Base-by-base conservation (phyloP, 2,329 filamentous ascomycete species). In the Polychaeton citri region DNA sequence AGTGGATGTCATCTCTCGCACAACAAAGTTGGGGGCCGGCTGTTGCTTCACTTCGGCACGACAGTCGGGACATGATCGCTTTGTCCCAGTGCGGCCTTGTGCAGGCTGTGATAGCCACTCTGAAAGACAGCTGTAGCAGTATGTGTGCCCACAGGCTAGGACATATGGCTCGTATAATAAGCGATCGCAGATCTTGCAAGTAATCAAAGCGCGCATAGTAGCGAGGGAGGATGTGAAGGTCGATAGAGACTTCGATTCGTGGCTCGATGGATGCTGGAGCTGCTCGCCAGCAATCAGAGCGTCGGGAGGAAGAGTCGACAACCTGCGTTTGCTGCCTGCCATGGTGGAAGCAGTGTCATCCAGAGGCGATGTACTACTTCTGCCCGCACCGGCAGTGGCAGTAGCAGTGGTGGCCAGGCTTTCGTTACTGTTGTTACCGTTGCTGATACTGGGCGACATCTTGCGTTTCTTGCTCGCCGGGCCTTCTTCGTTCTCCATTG, bases 101-200 rank as follows among this genome's bases (percentile, higher is more conserved):
- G 74, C 68, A 68, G 72, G 41, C 66, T 69, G 45, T 65, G 66
- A 60, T 47, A 74, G 74, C 71, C 74, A 53, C 19, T 43, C 40
- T 28, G 47, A 43, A 9, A 57, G 44, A 35, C 54, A 60, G 41
- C 69, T 73, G 52, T 82, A 82, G 59, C 78, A 82, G 56, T 79
- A 81, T 5, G 77, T 81, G 53, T 82, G 78, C 3, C 78, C 78
- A 48, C 78, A 82, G 5, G 65, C 65, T 35, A 81, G 66, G 13
- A 73, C 77, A 57, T 74, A 82, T 2, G 78, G 78, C 54, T 81
- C 76, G 57, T 80, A 81, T 34, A 81, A 66, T 33, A 77, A 68
- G 37, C 72, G 69, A 45, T 79, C 71, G 56, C 78, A 82, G 43
- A 82, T 76, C 43, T 76, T 75, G 60, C 78, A 82, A 38, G 74